Evolutionary conservation across 371 early-diverging fungal genomes (phyloP).

Genomic region (Mucor piriformis): DNA sequence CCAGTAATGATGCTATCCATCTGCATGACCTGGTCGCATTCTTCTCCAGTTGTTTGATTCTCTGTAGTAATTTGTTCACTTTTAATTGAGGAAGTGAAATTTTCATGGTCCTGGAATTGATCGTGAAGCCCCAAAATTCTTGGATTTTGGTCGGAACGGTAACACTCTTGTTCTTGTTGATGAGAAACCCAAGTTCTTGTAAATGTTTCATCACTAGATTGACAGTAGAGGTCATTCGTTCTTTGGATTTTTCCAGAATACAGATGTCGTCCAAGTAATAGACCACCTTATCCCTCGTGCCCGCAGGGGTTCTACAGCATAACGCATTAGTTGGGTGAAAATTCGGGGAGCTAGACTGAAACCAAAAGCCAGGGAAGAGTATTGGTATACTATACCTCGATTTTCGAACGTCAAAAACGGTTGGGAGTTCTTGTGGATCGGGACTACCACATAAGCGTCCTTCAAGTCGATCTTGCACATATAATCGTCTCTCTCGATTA

Average conservation of each 20-base stretch:
- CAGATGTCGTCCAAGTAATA: conserved; percentile 22
- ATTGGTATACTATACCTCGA: conserved; percentile 12
- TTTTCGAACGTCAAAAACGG: conserved; percentile 6
- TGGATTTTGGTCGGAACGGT: neutral
- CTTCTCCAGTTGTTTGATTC: conserved; percentile 4
- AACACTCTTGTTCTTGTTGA: conserved; percentile 12
- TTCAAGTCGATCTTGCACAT: too few relatives aligned
- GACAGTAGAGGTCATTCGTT: neutral
- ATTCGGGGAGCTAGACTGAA: conserved; percentile 15
- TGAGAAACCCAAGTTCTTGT: conserved; percentile 4
- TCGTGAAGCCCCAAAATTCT: conserved; percentile 13
- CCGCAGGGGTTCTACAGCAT: conserved; percentile 9
- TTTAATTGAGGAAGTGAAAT: conserved; percentile 4
- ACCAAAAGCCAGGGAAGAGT: conserved; percentile 15
- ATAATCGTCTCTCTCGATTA: too few relatives aligned
- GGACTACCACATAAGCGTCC: conserved; percentile 6
- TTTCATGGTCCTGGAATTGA: conserved; percentile 18
- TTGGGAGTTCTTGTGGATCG: conserved; percentile 3
- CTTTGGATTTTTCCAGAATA: neutral
- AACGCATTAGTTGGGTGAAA: conserved; percentile 4
- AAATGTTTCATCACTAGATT: neutral
- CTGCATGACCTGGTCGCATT: neutral
- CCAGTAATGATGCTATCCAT: conserved; percentile 13
- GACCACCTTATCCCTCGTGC: conserved; percentile 2
- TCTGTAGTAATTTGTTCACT: conserved; percentile 4